Base-by-base conservation (phyloP, 768 basidiomycete species). In the Trametes coccinea region DNA sequence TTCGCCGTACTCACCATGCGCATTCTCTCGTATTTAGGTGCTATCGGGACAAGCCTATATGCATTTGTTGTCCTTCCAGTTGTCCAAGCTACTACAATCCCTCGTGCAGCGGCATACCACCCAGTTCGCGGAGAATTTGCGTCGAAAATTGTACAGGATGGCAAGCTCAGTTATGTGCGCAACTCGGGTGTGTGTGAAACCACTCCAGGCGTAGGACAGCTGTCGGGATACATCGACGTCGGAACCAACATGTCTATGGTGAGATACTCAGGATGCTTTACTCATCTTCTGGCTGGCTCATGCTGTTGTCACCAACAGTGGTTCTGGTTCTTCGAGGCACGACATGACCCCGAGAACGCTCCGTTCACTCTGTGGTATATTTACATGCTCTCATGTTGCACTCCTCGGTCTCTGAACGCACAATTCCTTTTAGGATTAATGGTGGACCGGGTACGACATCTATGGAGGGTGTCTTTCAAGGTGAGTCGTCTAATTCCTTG, bases 241-340 rank as follows among this genome's bases (percentile, higher is more conserved):
- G 83, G 80, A 9, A 74, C 66, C 11, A 81, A 84, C 52, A 85
- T 83, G 80, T 84, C 83, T 0, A 82, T 84, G 81, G 84, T 85
- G 50, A 45, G 29, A 22, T 22, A 22, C 22, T 22, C 22, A 22
- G 22, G 22, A 22, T 22, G 22, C 22, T 22, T 22, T 1, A 22
- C 22, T 22, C 22, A 22, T 22, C 22, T 22, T 22, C 22, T 0
- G 22, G 22, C n/a, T 3, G 9, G 14, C 37, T 57, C n/a, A 43
- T 44, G 8, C 22, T 7, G 22, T 48, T 45, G 13, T 11, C 39
- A 7, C 9, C 17, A 5, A 3, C 56, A 87, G 86, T 88, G 84
- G 85, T 89, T 88, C 67, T 89, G 87, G 85, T 89, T 88, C 71
- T 89, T 89, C 56, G 88, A 85, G 63, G 80, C 87, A 2, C 79